These are phyloP conservation scores for Trebouxia gelatinosa DNA, from an alignment of 163 green algal genomes.

Conservation along the genomic window DNA sequence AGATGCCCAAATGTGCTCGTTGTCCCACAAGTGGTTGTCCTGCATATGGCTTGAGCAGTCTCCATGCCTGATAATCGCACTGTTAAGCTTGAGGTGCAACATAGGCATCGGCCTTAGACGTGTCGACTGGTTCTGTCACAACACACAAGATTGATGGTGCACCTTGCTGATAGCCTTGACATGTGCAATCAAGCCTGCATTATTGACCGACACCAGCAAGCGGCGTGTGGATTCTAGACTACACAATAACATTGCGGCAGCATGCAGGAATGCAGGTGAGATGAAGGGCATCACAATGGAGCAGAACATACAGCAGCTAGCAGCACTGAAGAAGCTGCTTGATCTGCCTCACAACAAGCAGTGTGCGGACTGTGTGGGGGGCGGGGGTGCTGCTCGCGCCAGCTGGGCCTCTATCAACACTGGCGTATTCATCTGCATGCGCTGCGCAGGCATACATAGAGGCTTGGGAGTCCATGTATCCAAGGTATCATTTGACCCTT, in stretches of 20 bases:
- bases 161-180: too few relatives aligned
- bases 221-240: not conserved
- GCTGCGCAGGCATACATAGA: conserved; percentile 72
- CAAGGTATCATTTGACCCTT: too few relatives aligned
- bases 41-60: too few relatives aligned
- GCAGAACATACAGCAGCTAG: conserved; percentile 68
- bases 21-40: too few relatives aligned
- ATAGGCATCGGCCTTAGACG: too few relatives aligned
- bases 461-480: conserved; percentile 73
- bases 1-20: too few relatives aligned
- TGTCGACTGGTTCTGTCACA: too few relatives aligned
- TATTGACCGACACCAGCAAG: too few relatives aligned
- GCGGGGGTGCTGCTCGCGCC: conserved; percentile 42
- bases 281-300: conserved; percentile 78
- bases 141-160: too few relatives aligned
- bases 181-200: too few relatives aligned
- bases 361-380: conserved; percentile 48
- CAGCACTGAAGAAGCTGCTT: conserved; percentile 54
- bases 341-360: conserved; percentile 49
- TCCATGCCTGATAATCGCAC: too few relatives aligned
- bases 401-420: conserved; percentile 74
- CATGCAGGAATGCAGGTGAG: conserved; percentile 60
- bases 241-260: not conserved
- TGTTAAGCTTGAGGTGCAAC: too few relatives aligned
- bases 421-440: conserved; percentile 79